phyloP scores from a whole-genome alignment of 139 green algal genomes.

The Auxenochlorella pyrenoidosa region DNA sequence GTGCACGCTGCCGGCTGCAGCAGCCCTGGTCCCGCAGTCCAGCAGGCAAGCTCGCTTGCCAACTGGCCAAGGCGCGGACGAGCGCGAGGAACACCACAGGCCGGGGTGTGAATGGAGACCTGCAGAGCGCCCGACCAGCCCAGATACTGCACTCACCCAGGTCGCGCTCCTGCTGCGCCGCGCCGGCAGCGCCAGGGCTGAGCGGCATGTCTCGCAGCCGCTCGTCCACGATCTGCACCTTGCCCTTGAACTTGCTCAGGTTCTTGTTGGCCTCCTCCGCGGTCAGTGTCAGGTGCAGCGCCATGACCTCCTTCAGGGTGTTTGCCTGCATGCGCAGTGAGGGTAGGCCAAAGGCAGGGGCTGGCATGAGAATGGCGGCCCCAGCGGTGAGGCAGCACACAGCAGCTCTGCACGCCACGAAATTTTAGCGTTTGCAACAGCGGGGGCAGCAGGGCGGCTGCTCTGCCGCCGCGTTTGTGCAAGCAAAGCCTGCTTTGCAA shows the following conservation, averaged over 20 bases:
- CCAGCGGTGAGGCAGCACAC: not conserved
- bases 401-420: not conserved
- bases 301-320: not conserved
- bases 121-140: too few relatives aligned
- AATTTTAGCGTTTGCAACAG: not conserved
- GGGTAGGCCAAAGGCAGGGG: not conserved
- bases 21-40: too few relatives aligned
- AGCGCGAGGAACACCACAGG: not conserved
- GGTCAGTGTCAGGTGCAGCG: constrained; percentile 56
- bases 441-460: not conserved
- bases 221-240: constrained; percentile 5
- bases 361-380: too few relatives aligned
- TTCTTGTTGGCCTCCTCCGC: constrained; percentile 80
- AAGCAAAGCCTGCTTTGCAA: too few relatives aligned
- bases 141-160: too few relatives aligned
- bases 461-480: too few relatives aligned
- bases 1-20: too few relatives aligned
- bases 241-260: constrained; percentile 82
- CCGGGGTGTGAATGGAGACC: not conserved
- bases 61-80: too few relatives aligned
- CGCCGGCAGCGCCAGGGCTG: not conserved
- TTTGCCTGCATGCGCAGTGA: not conserved
- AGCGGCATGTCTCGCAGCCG: not conserved
- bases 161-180: constrained; percentile 17
- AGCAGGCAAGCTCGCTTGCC: too few relatives aligned